Evolutionary conservation across 129 eudicot species (phyloP), one percentile per base, ranked within the genome.

Genomic region (Lonicera japonica): DNA sequence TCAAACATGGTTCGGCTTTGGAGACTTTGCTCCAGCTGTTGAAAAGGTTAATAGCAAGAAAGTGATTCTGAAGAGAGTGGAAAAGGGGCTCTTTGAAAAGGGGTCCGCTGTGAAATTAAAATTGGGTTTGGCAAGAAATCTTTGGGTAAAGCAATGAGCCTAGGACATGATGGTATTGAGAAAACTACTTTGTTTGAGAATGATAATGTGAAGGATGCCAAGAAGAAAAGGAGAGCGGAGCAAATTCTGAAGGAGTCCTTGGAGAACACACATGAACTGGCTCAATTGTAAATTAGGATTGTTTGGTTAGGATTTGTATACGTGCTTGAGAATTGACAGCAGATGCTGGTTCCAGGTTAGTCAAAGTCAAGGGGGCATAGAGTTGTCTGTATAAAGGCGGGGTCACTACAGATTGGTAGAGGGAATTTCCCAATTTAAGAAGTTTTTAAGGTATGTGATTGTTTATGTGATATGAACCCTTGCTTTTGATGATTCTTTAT

Each of bases 211-310:
- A 70, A 67, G 41, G 19, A 15, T 7, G 41, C 66, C 5, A 82
- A 63, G 80, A 70, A 23, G 48, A 89, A 85, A 68, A 74, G 70
- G 73, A 81, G 68, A 73, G 82, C 73, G 13, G 95, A 85, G 78
- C 74, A 67, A 56, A 71, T 78, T 73, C 51, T 70, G 58, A 73
- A 61, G 76, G 85, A 76, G 60, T 67, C 78, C 11, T 54, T 71
- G 21, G 96, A 84, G 46, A 63, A 73, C 65, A 66, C 64, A 45
- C 66, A 29, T 67, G 75, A 77, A 66, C 46, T 53, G 71, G 46
- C 61, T 70, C 63, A 77, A 62, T 70, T 86, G 96, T 88, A 84
- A 77, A 74, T 70, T 79, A 85, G 94, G 73, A 43, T 67, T 64
- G 51, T 63, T 71, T 67, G 36, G 41, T 59, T 74, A 77, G 87